Conservation (phyloP, 495 filamentous ascomycete species). For the Xylaria sp. region DNA sequence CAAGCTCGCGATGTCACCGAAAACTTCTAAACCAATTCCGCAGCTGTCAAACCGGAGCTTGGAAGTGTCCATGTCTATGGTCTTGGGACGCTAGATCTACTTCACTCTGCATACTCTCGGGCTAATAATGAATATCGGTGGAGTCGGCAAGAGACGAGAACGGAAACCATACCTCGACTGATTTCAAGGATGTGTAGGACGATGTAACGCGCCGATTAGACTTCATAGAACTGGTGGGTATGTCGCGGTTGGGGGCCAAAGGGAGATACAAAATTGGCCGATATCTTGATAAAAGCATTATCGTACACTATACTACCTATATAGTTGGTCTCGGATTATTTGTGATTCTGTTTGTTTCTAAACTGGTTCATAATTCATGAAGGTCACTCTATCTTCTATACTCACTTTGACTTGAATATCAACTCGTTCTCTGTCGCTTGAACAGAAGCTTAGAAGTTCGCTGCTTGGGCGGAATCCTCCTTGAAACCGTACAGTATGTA, state of each 20-base stretch:
- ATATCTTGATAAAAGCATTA: constrained; percentile 10
- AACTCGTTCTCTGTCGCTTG: neutral
- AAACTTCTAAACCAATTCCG: constrained; percentile 21
- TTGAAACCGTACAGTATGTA: constrained; percentile 18
- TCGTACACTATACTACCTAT: neutral
- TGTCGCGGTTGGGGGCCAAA: neutral
- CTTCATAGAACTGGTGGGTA: neutral
- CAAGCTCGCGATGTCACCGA: constrained; percentile 27
- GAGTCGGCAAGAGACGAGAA: constrained; percentile 13
- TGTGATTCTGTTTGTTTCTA: neutral
- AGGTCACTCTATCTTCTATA: neutral
- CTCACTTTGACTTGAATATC: neutral
- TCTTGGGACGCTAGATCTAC: constrained; percentile 21
- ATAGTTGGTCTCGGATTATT: neutral
- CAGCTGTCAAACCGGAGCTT: constrained; percentile 8
- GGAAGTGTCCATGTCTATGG: constrained; percentile 23
- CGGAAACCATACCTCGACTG: constrained; percentile 8
- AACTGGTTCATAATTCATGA: neutral
- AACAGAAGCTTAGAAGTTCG: neutral
- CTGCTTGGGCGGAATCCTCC: neutral
- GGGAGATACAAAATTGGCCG: constrained; percentile 11
- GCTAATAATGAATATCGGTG: constrained; percentile 13
- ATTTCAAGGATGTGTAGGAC: constrained; percentile 17
- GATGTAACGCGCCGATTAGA: constrained; percentile 26
- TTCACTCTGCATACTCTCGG: constrained; percentile 5